Conservation (phyloP, 805 yeast species). For the Metschnikowia shivogae region DNA sequence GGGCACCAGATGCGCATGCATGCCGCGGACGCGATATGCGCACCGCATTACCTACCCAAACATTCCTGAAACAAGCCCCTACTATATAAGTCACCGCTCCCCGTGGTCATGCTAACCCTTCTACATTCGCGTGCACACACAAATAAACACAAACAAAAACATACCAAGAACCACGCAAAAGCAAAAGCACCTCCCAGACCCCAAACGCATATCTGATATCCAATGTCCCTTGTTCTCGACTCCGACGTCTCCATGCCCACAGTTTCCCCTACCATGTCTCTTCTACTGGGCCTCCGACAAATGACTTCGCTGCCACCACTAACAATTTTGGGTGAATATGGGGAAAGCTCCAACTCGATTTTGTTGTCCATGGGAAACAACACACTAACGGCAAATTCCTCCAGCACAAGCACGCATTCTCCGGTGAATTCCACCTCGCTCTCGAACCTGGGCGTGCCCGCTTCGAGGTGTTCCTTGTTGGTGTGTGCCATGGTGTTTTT, state of each 20-base stretch:
- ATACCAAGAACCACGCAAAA: too few relatives aligned
- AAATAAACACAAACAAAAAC: too few relatives aligned
- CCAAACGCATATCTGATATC: background rate
- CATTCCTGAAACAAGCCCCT: background rate
- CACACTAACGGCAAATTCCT: constrained; percentile 3
- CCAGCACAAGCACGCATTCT: background rate
- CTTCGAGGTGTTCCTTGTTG: background rate
- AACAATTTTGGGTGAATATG: background rate
- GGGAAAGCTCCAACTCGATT: background rate
- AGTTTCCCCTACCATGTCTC: constrained; percentile 6
- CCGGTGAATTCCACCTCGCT: background rate
- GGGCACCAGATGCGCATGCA: constrained; percentile 2
- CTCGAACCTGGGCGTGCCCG: background rate
- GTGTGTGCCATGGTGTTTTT: background rate
- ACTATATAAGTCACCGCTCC: too few relatives aligned
- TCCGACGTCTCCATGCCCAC: constrained; percentile 8
- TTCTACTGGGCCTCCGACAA: constrained; percentile 16
- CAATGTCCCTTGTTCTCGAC: constrained; percentile 18
- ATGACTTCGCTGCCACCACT: constrained; percentile 7
- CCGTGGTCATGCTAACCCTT: too few relatives aligned
- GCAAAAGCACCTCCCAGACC: background rate
- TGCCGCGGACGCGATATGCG: background rate
- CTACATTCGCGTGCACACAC: too few relatives aligned
- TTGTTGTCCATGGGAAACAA: constrained; percentile 4
- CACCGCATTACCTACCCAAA: background rate